Conservation (phyloP, 139 green algal species). For the Nannochloris sp. region DNA sequence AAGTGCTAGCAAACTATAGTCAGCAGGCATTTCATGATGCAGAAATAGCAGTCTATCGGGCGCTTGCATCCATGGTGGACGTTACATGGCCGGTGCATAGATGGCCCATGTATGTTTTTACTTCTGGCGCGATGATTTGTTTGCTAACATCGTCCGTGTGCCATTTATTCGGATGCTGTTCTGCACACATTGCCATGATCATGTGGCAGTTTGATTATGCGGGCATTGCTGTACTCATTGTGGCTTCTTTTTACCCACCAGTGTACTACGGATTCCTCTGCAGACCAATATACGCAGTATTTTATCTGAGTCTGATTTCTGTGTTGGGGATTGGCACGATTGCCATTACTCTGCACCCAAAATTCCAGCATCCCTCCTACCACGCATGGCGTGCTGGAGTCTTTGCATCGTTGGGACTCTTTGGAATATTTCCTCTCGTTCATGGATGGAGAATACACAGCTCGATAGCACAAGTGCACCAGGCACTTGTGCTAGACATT, state of each 20-base stretch:
- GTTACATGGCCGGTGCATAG: conserved; percentile 1
- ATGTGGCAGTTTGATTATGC: conserved; percentile 91
- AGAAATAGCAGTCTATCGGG: not conserved
- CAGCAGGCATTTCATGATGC: not conserved
- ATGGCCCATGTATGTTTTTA: conserved; percentile 70
- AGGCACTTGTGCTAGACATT: conserved; percentile 47
- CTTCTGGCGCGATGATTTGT: conserved; percentile 82
- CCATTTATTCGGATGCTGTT: conserved; percentile 86
- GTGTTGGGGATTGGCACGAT: conserved; percentile 58
- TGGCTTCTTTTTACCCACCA: conserved; percentile 86
- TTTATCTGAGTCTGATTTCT: conserved; percentile 72
- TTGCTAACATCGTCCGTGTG: conserved; percentile 69
- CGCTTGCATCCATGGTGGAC: conserved; percentile 6
- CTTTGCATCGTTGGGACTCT: conserved; percentile 69
- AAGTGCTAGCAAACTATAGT: not conserved
- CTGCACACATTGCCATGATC: conserved; percentile 43
- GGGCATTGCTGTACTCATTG: conserved; percentile 88
- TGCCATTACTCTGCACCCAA: conserved; percentile 44
- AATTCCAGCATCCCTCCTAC: conserved; percentile 60
- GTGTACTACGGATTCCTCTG: conserved; percentile 95
- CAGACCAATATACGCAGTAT: conserved; percentile 39
- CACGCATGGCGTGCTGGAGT: conserved; percentile 55
- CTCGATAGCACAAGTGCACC: conserved; percentile 31
- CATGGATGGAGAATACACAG: conserved; percentile 45
- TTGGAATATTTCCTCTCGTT: conserved; percentile 65